These are phyloP conservation scores for Ogataea glucozyma DNA, from an alignment of 805 yeast genomes.

Conservation along the genomic window DNA sequence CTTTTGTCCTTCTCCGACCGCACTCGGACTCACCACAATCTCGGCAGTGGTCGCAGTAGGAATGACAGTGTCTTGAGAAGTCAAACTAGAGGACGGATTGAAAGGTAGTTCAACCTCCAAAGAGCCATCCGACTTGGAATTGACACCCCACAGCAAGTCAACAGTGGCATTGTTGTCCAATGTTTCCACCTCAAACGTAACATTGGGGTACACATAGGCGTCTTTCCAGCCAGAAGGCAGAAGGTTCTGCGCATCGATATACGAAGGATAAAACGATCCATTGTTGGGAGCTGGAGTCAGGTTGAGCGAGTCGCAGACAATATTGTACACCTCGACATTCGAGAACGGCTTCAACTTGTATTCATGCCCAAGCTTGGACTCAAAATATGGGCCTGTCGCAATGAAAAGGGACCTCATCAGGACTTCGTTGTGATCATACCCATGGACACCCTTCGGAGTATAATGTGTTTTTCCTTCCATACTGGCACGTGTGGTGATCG, in stretches of 20 bases:
- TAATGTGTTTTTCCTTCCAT: conserved; percentile 54
- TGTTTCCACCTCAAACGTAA: conserved; percentile 44
- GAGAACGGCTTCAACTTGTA: conserved; percentile 59
- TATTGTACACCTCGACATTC: conserved; percentile 72
- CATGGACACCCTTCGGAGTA: conserved; percentile 78
- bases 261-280: conserved; percentile 43
- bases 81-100: conserved; percentile 8
- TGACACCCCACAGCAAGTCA: conserved; percentile 40
- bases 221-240: conserved; percentile 52
- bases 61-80: conserved; percentile 9
- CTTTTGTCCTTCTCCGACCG: no score
- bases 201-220: conserved; percentile 47
- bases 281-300: conserved; percentile 59
- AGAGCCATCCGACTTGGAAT: not conserved
- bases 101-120: conserved; percentile 11
- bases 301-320: conserved; percentile 65
- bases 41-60: conserved; percentile 12
- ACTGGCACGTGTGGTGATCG: conserved; percentile 60
- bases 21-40: no score
- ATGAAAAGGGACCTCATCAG: conserved; percentile 83
- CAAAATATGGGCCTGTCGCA: conserved; percentile 80
- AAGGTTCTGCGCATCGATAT: conserved; percentile 30
- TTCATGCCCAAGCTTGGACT: conserved; percentile 31
- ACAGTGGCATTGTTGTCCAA: conserved; percentile 52
- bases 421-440: conserved; percentile 74